Conservation (phyloP, 2,329 filamentous ascomycete species). For the Aspergillus arachidicola region DNA sequence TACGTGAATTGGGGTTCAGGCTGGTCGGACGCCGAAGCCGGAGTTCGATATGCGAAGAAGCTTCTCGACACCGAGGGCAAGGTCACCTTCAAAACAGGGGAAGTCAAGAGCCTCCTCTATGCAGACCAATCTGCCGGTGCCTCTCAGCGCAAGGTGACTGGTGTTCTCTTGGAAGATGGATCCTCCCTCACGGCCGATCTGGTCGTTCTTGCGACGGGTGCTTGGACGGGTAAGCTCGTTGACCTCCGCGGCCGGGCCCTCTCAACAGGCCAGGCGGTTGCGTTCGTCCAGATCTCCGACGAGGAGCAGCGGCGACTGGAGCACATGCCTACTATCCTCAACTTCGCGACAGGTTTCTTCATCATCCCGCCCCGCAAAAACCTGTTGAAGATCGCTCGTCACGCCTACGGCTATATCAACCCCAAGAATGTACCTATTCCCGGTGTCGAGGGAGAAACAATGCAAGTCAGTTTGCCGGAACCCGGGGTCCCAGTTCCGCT, state of each 20-base stretch:
- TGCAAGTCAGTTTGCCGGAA: slow-evolving; percentile 45
- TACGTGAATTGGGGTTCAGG: slow-evolving; percentile 52
- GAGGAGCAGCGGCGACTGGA: slow-evolving; percentile 68
- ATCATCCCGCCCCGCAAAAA: slow-evolving; percentile 57
- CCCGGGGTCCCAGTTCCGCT: slow-evolving; percentile 41
- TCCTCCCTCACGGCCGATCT: slow-evolving; percentile 65
- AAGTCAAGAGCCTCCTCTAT: slow-evolving; percentile 40
- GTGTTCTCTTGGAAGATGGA: slow-evolving; percentile 56
- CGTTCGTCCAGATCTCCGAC: slow-evolving; percentile 73
- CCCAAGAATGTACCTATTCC: slow-evolving; percentile 37
- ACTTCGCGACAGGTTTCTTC: slow-evolving; percentile 55
- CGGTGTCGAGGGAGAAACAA: slow-evolving; percentile 22
- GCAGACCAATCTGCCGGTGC: neutral
- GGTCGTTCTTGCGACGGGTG: slow-evolving; percentile 79
- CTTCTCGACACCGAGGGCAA: slow-evolving; percentile 39
- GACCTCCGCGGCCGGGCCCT: slow-evolving; percentile 75
- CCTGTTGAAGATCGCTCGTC: slow-evolving; percentile 70
- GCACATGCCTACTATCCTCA: slow-evolving; percentile 65
- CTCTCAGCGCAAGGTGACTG: slow-evolving; percentile 36
- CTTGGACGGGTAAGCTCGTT: slow-evolving; percentile 79
- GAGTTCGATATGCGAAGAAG: slow-evolving; percentile 42
- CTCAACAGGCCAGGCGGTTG: slow-evolving; percentile 80
- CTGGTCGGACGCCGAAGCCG: slow-evolving; percentile 48
- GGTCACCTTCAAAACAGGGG: slow-evolving; percentile 38
- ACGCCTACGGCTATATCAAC: slow-evolving; percentile 67